Base-by-base conservation (phyloP, 2,329 filamentous ascomycete genomes). In the Stagonosporopsis cucurbitacearum region DNA sequence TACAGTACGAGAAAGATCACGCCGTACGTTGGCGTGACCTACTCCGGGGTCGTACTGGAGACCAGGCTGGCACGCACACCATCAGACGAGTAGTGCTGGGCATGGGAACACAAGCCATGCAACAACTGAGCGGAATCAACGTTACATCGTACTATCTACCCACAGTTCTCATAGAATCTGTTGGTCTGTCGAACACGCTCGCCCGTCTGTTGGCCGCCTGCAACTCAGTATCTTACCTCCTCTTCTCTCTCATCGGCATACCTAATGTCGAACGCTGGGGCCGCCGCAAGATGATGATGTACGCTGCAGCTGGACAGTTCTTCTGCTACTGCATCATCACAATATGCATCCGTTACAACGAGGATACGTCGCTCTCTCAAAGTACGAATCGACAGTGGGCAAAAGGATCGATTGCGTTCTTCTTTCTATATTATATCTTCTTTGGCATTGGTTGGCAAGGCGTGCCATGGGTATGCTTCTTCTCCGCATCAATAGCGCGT, bases 281-380 rank as follows among this genome's bases (percentile, higher is more conserved):
- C 17, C 79, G 84, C 5, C 77, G 85, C 8, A 85, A 84, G 65
- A 77, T 87, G 69, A 84, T 87, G 80, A 79, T 87, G 67, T 85
- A 81, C 64, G 80, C 81, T 1, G 80, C 81, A 0, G 75, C 77
- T 2, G 82, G 82, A 1, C 83, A 85, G 69, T 79, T 75, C 52
- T 72, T 83, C 46, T 84, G 80, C 60, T 85, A 82, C 57, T 57
- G 80, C 6, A 71, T 82, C 58, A 83, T 84, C 63, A 83, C 81
- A 0, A 72, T 82, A 13, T 76, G 80, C n/a, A 72, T 84, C 7
- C 70, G 77, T 1, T 79, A 77, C 57, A 76, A 75, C 50, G 74
- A 78, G 56, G 58, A 66, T 23, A 39, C 54, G 2, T 54, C 63
- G 2, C 57, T 71, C 0, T 36, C 58, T 4, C 39, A 33, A 2